These are phyloP conservation scores for Neolentinus lepideus DNA, from an alignment of 1,284 basidiomycete genomes.

Conservation along the genomic window DNA sequence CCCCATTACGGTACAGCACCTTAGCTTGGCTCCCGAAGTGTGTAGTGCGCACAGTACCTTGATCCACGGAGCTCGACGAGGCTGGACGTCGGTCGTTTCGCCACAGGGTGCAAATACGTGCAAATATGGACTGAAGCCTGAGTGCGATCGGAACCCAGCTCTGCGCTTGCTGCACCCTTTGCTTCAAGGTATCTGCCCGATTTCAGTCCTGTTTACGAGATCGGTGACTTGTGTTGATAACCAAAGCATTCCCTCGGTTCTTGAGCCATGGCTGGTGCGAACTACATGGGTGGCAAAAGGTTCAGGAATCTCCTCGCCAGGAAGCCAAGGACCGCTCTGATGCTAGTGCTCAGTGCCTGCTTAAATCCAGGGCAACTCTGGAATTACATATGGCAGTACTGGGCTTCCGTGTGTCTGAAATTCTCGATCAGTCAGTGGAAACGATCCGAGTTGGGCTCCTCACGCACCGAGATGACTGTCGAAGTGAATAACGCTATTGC, in stretches of 20 bases:
- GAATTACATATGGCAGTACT: constrained; percentile 6
- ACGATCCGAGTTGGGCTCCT: neutral
- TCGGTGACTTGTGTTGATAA: too few species aligned
- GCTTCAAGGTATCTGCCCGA: neutral
- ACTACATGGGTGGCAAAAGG: constrained; percentile 59
- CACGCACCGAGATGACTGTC: constrained; percentile 27
- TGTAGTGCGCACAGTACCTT: too few species aligned
- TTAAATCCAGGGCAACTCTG: constrained; percentile 2
- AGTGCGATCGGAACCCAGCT: neutral
- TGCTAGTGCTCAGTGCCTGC: neutral
- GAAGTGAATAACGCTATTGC: constrained; percentile 27
- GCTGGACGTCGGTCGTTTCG: too few species aligned
- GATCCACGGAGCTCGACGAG: too few species aligned
- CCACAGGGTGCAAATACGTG: too few species aligned
- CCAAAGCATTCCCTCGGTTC: too few species aligned
- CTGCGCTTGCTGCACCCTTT: neutral
- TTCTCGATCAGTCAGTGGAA: constrained; percentile 3
- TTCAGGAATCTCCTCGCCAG: constrained; percentile 20
- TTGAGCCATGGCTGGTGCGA: constrained; percentile 40
- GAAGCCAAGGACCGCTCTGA: constrained; percentile 23
- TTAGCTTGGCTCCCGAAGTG: too few species aligned
- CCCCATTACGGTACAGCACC: too few species aligned
- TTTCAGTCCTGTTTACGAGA: too few species aligned
- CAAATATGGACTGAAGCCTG: too few species aligned
- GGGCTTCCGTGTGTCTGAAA: constrained; percentile 25